These are phyloP conservation scores for Perkinsela sp. DNA, from an alignment of 208 protist genomes.

Conservation along the genomic window DNA sequence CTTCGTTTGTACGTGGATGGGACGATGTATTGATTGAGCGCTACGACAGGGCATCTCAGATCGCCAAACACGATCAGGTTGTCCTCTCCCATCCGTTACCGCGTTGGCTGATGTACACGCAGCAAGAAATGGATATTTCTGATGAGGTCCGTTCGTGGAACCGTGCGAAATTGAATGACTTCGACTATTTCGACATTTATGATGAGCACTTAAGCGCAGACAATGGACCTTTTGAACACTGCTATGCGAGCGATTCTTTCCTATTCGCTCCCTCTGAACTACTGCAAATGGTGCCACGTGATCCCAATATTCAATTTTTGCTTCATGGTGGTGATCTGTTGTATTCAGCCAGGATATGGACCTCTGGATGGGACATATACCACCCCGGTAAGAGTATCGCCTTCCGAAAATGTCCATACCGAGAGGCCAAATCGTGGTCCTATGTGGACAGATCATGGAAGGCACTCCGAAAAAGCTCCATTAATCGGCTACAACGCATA, in stretches of 20 bases:
- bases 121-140: background rate
- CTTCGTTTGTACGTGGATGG: background rate
- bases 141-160: background rate
- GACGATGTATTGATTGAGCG: background rate
- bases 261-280: background rate
- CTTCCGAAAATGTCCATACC: background rate
- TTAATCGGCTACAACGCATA: background rate
- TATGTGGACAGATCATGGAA: background rate
- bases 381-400: background rate
- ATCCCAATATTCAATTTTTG: background rate
- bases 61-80: background rate
- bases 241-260: background rate
- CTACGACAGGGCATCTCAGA: background rate
- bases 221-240: background rate
- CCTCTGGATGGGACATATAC: background rate
- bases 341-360: background rate
- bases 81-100: background rate
- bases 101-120: background rate
- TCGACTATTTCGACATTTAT: background rate
- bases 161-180: background rate
- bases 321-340: background rate
- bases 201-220: background rate
- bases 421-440: background rate
- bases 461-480: background rate
- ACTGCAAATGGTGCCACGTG: background rate